These are phyloP conservation scores for Pyrenula aspistea DNA, from an alignment of 495 filamentous ascomycete genomes.

Conservation along the genomic window DNA sequence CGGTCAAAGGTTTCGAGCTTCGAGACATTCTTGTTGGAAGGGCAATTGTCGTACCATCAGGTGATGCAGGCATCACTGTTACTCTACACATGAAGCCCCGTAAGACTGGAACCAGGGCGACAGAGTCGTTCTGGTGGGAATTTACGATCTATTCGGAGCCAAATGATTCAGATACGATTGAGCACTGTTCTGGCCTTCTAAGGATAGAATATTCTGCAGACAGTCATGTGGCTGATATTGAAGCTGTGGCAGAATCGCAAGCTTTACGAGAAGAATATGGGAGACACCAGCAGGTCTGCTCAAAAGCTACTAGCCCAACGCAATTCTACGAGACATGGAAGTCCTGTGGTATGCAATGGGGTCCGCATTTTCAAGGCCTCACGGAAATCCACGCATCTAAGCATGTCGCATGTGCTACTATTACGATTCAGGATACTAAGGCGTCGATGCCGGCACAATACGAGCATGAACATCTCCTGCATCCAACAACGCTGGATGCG, in stretches of 20 bases:
- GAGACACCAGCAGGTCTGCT: not conserved
- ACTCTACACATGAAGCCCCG: not conserved
- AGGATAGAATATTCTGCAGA: not conserved
- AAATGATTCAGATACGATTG: not conserved
- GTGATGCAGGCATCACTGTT: slow-evolving; percentile 15
- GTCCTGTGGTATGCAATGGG: not conserved
- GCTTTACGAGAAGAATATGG: not conserved
- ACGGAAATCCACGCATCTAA: not conserved
- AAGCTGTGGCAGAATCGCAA: not conserved
- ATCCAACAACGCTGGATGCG: slow-evolving; percentile 22
- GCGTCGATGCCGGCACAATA: slow-evolving; percentile 27
- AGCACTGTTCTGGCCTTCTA: not conserved
- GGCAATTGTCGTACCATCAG: slow-evolving; percentile 21
- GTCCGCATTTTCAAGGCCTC: not conserved
- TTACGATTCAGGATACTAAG: slow-evolving; percentile 19
- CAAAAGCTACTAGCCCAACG: not conserved
- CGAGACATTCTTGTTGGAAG: slow-evolving; percentile 17
- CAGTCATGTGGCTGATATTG: not conserved
- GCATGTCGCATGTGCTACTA: not conserved
- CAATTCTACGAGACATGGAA: not conserved
- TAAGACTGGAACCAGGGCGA: slow-evolving; percentile 12
- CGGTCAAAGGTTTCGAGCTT: slow-evolving; percentile 11
- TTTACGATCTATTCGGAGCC: not conserved
- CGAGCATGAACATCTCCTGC: slow-evolving; percentile 28
- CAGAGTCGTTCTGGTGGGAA: slow-evolving; percentile 7